Percentiles rank a stretch among this genome's conserved stretches.
Evolutionary conservation across 2,329 filamentous ascomycete species (phyloP).

Genomic region (Keithomyces neogunnii): DNA sequence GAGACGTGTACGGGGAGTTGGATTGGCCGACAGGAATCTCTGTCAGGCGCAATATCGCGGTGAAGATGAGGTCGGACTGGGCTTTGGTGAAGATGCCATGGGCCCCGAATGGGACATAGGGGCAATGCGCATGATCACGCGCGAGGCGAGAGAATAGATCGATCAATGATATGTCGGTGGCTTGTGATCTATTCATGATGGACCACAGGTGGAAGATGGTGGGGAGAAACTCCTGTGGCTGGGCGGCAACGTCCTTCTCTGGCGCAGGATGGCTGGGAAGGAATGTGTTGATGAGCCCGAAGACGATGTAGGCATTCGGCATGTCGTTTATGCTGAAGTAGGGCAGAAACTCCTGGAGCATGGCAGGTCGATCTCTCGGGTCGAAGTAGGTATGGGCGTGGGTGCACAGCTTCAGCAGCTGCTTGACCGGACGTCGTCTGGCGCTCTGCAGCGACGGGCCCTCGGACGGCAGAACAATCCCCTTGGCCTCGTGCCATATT

Average conservation of each 20-base stretch:
- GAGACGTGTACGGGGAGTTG: slow-evolving; percentile 79
- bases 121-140: slow-evolving; percentile 68
- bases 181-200: slow-evolving; percentile 79
- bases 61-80: slow-evolving; percentile 89
- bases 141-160: slow-evolving; percentile 85
- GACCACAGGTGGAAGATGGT: slow-evolving; percentile 98
- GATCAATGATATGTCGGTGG: slow-evolving; percentile 78
- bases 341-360: slow-evolving; percentile 71
- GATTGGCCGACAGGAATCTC: slow-evolving; percentile 97
- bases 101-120: slow-evolving; percentile 70
- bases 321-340: slow-evolving; percentile 93
- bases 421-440: slow-evolving; percentile 48
- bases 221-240: slow-evolving; percentile 81
- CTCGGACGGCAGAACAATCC: slow-evolving; percentile 80
- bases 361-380: slow-evolving; percentile 71
- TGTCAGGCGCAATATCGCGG: slow-evolving; percentile 76
- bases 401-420: slow-evolving; percentile 78
- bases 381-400: slow-evolving; percentile 92
- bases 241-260: slow-evolving; percentile 61
- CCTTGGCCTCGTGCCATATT: slow-evolving; percentile 86
- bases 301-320: slow-evolving; percentile 87
- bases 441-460: slow-evolving; percentile 55
- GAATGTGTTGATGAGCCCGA: slow-evolving; percentile 76
- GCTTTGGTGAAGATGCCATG: slow-evolving; percentile 89
- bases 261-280: slow-evolving; percentile 78